phyloP scores from a whole-genome alignment of 179 eudicot species.

The Carnegiea gigantea region DNA sequence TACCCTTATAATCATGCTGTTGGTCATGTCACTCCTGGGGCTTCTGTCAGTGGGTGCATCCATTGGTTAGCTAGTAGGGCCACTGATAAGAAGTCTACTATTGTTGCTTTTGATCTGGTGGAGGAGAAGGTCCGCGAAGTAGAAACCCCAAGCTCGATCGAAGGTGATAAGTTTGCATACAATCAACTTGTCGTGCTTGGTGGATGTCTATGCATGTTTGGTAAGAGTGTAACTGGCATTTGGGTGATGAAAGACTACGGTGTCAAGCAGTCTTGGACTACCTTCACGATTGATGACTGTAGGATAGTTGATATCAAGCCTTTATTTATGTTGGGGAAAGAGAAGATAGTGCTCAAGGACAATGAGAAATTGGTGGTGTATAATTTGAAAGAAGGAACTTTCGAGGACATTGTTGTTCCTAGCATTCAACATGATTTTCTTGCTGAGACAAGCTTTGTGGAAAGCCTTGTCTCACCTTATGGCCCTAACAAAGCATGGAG shows the following conservation, averaged over 20 bases:
- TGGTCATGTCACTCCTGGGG: neutral
- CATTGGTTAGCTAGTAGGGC: constrained; percentile 5
- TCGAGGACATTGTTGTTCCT: neutral
- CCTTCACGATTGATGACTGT: neutral
- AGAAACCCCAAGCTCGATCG: neutral
- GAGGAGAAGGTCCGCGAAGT: neutral
- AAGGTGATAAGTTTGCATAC: neutral
- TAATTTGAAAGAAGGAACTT: neutral
- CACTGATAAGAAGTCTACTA: neutral
- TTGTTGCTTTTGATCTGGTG: constrained; percentile 1
- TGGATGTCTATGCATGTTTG: neutral
- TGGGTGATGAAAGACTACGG: constrained; percentile 6
- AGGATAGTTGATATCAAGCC: neutral
- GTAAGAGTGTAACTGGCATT: neutral
- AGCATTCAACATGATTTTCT: neutral
- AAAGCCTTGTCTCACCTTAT: neutral
- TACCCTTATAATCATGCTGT: neutral
- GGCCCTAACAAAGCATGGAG: neutral
- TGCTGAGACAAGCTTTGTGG: neutral
- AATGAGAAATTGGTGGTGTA: neutral
- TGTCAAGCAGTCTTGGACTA: neutral
- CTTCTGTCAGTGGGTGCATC: neutral
- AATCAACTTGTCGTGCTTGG: neutral
- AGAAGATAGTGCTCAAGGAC: neutral
- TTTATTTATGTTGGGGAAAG: neutral